phyloP scores from a whole-genome alignment of 2,329 filamentous ascomycete species.

The Monosporascus sp. region DNA sequence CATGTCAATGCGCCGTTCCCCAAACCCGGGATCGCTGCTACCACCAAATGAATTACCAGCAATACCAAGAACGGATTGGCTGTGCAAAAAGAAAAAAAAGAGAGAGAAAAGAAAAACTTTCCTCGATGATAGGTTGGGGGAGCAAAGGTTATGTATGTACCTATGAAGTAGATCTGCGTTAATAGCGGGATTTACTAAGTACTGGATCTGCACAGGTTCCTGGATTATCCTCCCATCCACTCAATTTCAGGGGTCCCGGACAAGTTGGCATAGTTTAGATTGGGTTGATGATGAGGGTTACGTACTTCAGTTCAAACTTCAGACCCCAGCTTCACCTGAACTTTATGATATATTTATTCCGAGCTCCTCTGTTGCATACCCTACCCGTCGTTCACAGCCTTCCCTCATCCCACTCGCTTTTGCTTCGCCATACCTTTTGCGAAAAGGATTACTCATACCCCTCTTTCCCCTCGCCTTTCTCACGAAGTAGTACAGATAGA shows the following conservation, averaged over 20 bases:
- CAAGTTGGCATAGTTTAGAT: background rate
- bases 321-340: background rate
- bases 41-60: background rate
- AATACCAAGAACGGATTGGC: background rate
- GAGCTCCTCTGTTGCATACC: too few species aligned
- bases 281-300: background rate
- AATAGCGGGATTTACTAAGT: too few species aligned
- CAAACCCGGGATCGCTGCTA: background rate
- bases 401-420: background rate
- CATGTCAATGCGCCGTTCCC: background rate
- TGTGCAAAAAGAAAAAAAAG: background rate
- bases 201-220: too few species aligned
- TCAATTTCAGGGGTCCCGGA: background rate
- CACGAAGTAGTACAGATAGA: background rate
- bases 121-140: background rate
- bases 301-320: background rate
- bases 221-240: background rate
- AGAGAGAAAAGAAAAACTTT: background rate
- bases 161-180: background rate
- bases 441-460: too few species aligned
- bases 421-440: background rate
- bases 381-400: background rate
- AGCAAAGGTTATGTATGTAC: background rate
- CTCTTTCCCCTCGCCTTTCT: too few species aligned
- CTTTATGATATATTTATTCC: background rate